phyloP scores from a whole-genome alignment of 2,329 filamentous ascomycete species.

The Fusarium abutilonis region DNA sequence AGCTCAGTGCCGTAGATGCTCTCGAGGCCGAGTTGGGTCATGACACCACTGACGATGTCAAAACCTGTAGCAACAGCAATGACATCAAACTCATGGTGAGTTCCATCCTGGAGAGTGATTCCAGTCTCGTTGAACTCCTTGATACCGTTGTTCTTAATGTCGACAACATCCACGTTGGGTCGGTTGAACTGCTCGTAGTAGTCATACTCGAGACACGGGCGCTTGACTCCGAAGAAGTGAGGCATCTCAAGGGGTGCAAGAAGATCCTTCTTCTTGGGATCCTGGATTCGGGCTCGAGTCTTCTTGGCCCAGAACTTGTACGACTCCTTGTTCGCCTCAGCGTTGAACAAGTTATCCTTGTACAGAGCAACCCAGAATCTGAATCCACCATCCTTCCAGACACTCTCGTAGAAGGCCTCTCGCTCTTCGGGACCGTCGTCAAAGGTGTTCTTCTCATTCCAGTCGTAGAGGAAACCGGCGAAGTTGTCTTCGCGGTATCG shows the following conservation, averaged over 20 bases:
- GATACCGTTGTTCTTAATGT: conserved; percentile 55
- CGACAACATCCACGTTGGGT: conserved; percentile 54
- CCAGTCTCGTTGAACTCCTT: conserved; percentile 55
- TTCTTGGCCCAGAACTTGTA: conserved; percentile 67
- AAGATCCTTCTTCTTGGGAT: conserved; percentile 59
- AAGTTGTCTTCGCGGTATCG: conserved; percentile 62
- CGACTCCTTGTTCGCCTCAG: conserved; percentile 60
- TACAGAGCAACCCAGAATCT: conserved; percentile 64
- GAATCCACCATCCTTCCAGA: conserved; percentile 65
- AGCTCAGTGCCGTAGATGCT: conserved; percentile 53
- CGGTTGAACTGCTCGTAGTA: conserved; percentile 62
- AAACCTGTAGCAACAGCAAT: conserved; percentile 59
- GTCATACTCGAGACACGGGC: conserved; percentile 55
- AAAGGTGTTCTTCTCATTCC: conserved; percentile 63
- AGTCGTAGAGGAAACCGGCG: conserved; percentile 68
- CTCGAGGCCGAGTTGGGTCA: conserved; percentile 58
- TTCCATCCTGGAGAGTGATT: conserved; percentile 53
- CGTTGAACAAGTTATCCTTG: conserved; percentile 59
- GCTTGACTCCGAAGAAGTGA: conserved; percentile 65
- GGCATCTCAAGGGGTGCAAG: conserved; percentile 63
- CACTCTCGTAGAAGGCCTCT: conserved; percentile 58
- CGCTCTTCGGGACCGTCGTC: conserved; percentile 63
- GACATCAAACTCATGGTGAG: conserved; percentile 56
- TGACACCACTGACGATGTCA: conserved; percentile 52
- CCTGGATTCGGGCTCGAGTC: conserved; percentile 59